Base-by-base conservation (phyloP, 805 yeast genomes). In the Candida michaelii region DNA sequence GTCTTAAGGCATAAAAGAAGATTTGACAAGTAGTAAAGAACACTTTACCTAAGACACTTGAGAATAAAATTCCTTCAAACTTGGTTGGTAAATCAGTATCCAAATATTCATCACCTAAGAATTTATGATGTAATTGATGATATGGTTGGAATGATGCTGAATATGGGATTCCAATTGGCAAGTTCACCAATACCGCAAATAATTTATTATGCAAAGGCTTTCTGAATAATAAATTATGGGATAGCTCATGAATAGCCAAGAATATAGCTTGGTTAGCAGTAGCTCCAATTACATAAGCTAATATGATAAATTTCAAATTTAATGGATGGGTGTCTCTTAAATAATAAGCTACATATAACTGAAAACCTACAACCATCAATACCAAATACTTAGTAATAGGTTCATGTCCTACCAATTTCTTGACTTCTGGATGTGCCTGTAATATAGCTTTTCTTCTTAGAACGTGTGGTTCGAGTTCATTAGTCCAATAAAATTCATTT, bases 1-100 rank as follows among this genome's bases (percentile, higher is more conserved):
- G 97, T 52, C 97, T 74, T 48, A 89, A 62, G 0, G 97, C 97
- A 56, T 89, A 89, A 62, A 89, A 89, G 42, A 89, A 77, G 44
- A 89, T 81, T 66, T 89, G 97, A 66, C 82, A 89, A 2, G 90
- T 84, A 11, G 95, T 95, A 58, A 89, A 89, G 57, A 89, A 88
- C 0, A 93, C 86, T 62, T 89, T 89, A 1, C 97, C 97, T 34
- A 87, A 73, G 2, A 89, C 79, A 49, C 80, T 85, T 17, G 89
- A 82, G 27, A 89, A 69, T 5, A 89, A 56, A 0, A 83, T 32
- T 0, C 95, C 93, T 62, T 89, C 97, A 25, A 80, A 73, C 17
- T 65, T 59, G 0, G 97, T 89, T 27, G 97, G 97, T 48, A 89
- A 69, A 60, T 89, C 97, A 0, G 97, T 85, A 64, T 89, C 97